Evolutionary conservation across 2,329 filamentous ascomycete species (phyloP).

Genomic region (Alternaria ventricosa): DNA sequence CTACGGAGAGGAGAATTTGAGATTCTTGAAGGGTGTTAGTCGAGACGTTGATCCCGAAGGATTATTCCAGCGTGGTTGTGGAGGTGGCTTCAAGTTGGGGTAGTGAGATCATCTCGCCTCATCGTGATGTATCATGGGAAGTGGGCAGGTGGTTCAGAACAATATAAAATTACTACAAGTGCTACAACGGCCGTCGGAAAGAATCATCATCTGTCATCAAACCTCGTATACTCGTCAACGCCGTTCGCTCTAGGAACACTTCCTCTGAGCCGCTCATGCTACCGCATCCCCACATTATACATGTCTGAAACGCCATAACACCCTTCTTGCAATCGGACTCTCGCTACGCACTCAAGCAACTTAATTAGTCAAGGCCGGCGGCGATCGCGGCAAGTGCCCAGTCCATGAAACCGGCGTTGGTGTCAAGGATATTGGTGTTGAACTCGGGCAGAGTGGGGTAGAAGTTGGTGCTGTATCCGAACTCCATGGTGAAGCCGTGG

Average conservation of each 20-base stretch:
- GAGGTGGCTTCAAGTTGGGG: constrained; percentile 45
- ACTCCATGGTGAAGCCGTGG: constrained; percentile 38
- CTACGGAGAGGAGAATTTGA: constrained; percentile 38
- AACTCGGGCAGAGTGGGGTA: constrained; percentile 51
- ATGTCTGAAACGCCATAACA: neutral
- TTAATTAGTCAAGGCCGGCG: constrained; percentile 32
- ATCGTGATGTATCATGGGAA: neutral
- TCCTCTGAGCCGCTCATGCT: neutral
- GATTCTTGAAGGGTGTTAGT: constrained; percentile 37
- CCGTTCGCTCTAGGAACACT: neutral
- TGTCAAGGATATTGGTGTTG: constrained; percentile 51
- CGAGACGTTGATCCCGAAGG: constrained; percentile 45
- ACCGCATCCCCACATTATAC: neutral
- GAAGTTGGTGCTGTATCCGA: constrained; percentile 49
- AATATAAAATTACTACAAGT: neutral
- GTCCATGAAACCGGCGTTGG: constrained; percentile 52
- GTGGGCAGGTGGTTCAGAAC: neutral
- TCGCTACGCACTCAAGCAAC: neutral
- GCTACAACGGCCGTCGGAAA: neutral
- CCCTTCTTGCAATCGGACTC: neutral
- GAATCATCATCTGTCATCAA: neutral
- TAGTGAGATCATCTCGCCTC: neutral
- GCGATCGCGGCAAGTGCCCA: constrained; percentile 47
- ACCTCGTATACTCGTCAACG: neutral
- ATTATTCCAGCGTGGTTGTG: constrained; percentile 46